Evolutionary conservation across 2,329 filamentous ascomycete genomes (phyloP), one percentile per base, ranked within the genome.

Genomic region (Pseudogymnoascus sp.): DNA sequence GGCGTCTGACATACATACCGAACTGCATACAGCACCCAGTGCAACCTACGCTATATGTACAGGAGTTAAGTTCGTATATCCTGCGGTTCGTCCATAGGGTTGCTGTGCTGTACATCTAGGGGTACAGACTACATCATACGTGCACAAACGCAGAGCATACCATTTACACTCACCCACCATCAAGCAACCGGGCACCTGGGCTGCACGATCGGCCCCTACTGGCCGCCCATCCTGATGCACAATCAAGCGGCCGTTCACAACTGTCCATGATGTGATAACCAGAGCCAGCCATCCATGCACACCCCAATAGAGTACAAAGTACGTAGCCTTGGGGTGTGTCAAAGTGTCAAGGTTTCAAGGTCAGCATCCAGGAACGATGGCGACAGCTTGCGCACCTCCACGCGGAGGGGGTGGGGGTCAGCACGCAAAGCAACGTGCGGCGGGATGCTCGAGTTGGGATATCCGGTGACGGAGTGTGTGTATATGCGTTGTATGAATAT

Each of bases 261-360:
- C 44, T 50, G 44, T 50, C 44, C 44, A 50, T 50, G 44, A 29
- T 50, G 44, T 50, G 44, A 50, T 50, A 50, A 50, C 44, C 44
- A 50, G 44, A 50, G 44, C 44, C 44, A 50, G 21, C 44, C 44
- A 50, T 50, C 44, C 44, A 50, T 50, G 44, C 44, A 50, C 44
- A 50, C 44, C 44, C 44, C 44, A 13, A 50, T 50, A 50, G 44
- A 50, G 44, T 50, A 50, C 44, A 50, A 10, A 17, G 44, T 50
- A 50, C 44, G 23, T 50, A 50, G 23, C 44, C n/a, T 23, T 19
- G 7, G n/a, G 21, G 44, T 50, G 44, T 50, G 44, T 50, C 44
- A 50, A 50, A 17, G 23, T 50, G 23, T 29, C 23, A 50, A n/a
- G 44, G 44, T 50, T n/a, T 50, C 44, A n/a, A 50, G 44, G 44